Percentiles rank a stretch among this genome's conserved stretches.
phyloP scores from a whole-genome alignment of 2,329 filamentous ascomycete genomes.

The Arthrobotrys pseudoclavata region DNA sequence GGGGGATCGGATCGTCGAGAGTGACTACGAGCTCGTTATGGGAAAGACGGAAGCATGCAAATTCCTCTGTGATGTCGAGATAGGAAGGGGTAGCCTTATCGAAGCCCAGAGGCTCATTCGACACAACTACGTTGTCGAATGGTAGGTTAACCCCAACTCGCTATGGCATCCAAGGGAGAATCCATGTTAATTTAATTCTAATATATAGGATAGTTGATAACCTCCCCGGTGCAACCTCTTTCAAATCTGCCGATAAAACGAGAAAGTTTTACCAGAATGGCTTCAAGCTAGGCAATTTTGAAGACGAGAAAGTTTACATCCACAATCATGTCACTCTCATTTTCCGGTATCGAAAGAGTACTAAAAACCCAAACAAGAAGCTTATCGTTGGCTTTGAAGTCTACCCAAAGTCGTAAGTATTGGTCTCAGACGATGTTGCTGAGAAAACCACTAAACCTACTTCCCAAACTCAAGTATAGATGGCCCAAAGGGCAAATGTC shows the following conservation, averaged over 20 bases:
- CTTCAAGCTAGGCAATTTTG: constrained; percentile 87
- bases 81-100: constrained; percentile 76
- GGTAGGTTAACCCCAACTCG: constrained; percentile 67
- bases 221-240: constrained; percentile 87
- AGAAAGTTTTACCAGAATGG: constrained; percentile 90
- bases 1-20: constrained; percentile 85
- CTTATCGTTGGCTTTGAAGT: constrained; percentile 91
- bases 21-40: constrained; percentile 85
- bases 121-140: constrained; percentile 87
- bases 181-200: constrained; percentile 25
- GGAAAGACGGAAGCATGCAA: constrained; percentile 79
- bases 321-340: constrained; percentile 92
- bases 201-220: constrained; percentile 81
- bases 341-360: constrained; percentile 79
- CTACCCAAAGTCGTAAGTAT: constrained; percentile 75
- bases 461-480: constrained; percentile 70
- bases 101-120: constrained; percentile 79
- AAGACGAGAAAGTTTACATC: constrained; percentile 74
- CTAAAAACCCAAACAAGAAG: constrained; percentile 78
- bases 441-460: not conserved
- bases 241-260: constrained; percentile 85
- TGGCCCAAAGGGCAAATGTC: constrained; percentile 73
- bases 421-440: not conserved
- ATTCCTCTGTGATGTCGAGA: constrained; percentile 78
- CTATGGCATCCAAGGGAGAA: not conserved